Evolutionary conservation across 768 basidiomycete genomes (phyloP).

Genomic region (Paxillus involutus): DNA sequence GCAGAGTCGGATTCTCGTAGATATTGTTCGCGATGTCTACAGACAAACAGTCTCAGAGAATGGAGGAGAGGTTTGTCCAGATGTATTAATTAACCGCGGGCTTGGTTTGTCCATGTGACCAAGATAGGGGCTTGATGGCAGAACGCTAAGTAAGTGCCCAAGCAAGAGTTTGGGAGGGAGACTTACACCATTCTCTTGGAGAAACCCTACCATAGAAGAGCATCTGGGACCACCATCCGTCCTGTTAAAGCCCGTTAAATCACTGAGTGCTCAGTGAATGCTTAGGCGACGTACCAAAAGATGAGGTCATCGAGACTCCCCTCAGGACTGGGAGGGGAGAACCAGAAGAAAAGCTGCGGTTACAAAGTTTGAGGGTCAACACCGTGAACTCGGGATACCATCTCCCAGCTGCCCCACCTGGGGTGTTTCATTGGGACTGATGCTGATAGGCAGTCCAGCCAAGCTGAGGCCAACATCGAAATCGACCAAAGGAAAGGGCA

Average conservation of each 20-base stretch:
- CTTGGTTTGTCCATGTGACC: slow-evolving; percentile 61
- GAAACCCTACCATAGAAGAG: slow-evolving; percentile 66
- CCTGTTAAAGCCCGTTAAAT: slow-evolving; percentile 36
- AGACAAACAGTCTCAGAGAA: slow-evolving; percentile 34
- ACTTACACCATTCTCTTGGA: slow-evolving; percentile 75
- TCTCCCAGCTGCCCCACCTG: slow-evolving; percentile 40
- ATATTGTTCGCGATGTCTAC: slow-evolving; percentile 77
- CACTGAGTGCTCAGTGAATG: neutral
- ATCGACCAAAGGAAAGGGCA: slow-evolving; percentile 62
- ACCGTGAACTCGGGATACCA: neutral
- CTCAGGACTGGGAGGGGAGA: slow-evolving; percentile 75
- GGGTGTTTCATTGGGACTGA: slow-evolving; percentile 57
- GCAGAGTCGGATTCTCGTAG: slow-evolving; percentile 50
- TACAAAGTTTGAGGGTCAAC: neutral
- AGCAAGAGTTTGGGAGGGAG: neutral
- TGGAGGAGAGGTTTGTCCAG: slow-evolving; percentile 79
- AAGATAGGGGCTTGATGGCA: slow-evolving; percentile 57
- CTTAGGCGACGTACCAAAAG: slow-evolving; percentile 51
- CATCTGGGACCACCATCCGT: slow-evolving; percentile 83
- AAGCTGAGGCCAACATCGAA: slow-evolving; percentile 78
- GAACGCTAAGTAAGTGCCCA: neutral
- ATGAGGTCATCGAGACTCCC: slow-evolving; percentile 73
- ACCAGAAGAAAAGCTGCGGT: slow-evolving; percentile 76
- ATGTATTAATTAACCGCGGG: slow-evolving; percentile 65
- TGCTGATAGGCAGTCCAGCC: slow-evolving; percentile 74